Conservation (phyloP, 2,329 filamentous ascomycete species). For the Fusarium sacchari region DNA sequence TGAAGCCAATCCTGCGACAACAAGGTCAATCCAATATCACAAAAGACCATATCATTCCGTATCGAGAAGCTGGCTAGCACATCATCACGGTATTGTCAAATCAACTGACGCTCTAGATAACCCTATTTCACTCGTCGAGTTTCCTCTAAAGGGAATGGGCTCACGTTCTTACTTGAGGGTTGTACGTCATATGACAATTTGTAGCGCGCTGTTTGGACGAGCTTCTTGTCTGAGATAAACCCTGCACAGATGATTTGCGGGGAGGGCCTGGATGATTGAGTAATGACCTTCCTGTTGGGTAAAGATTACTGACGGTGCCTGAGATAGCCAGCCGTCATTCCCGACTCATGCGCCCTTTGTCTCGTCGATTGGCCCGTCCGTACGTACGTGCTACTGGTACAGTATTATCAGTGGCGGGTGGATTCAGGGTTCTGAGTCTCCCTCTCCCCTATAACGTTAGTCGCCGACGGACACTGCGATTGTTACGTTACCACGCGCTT, state of each 20-base stretch:
- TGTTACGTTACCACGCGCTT: conserved; percentile 27
- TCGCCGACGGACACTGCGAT: not conserved
- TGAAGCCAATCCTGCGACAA: not conserved
- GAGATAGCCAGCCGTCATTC: conserved; percentile 13
- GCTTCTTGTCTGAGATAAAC: conserved; percentile 11
- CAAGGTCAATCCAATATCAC: not conserved
- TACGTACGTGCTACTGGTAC: not conserved
- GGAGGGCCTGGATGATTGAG: not conserved
- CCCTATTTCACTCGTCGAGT: not conserved
- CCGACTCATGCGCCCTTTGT: conserved; percentile 8
- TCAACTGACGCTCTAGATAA: not conserved
- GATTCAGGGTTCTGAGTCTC: not conserved
- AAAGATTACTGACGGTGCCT: conserved; percentile 14
- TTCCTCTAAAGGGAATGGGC: not conserved
- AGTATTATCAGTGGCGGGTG: conserved; percentile 4
- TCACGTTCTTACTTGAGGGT: not conserved
- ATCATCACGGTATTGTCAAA: not conserved
- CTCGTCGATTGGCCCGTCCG: conserved; percentile 1
- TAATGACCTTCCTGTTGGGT: conserved; percentile 32
- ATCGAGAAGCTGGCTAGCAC: conserved; percentile 24
- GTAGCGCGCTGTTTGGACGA: not conserved
- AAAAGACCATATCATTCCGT: conserved; percentile 1
- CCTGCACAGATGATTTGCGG: conserved; percentile 9
- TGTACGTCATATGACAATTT: conserved; percentile 26
- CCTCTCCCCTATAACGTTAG: not conserved